Evolutionary conservation across 176 grass and related monocot species (phyloP), one percentile per base, ranked within the genome.

Genomic region (Aegilops bicornis): DNA sequence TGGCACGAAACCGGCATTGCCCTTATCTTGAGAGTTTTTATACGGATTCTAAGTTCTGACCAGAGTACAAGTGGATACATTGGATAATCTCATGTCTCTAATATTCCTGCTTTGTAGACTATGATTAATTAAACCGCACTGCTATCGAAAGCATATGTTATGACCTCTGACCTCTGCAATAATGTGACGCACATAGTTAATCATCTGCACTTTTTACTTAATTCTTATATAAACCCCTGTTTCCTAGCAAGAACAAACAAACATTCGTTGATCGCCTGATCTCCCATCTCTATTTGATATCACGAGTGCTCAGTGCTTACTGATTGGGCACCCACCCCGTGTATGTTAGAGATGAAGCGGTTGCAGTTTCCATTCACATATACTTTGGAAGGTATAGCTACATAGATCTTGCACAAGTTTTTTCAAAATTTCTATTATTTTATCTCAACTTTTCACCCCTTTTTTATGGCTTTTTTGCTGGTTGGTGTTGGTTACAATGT

Each of bases 11-110:
- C 54, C 2, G 19, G 22, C 54, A 19, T 31, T 56, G 77, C 35
- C 74, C 65, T 79, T 84, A 71, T 78, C 52, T 83, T 50, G 36
- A 47, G 4, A 72, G 33, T 50, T 63, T 25, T 73, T 5, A 35
- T 5, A 12, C 27, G 27, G 24, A 73, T 64, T 35, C 58, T 50
- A 47, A 65, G 29, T 22, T 25, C 30, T 48, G 50, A 54, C 50
- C 50, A 19, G 50, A 54, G 50, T 17, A 54, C 40, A 42, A 42
- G 40, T 42, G 40, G 40, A 52, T 52, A 54, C 15, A 54, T 19
- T 17, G 73, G 36, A 0, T 5, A 25, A 11, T 24, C 13, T 52
- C 8, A 36, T 16, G 36, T 47, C 27, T 27, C n/a, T 73, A 30
- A 65, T 27, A 27, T 27, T 27, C 27, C 27, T 27, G 27, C 27